Conservation (phyloP, 2,329 filamentous ascomycete genomes). For the Harringtonia aguacate region DNA sequence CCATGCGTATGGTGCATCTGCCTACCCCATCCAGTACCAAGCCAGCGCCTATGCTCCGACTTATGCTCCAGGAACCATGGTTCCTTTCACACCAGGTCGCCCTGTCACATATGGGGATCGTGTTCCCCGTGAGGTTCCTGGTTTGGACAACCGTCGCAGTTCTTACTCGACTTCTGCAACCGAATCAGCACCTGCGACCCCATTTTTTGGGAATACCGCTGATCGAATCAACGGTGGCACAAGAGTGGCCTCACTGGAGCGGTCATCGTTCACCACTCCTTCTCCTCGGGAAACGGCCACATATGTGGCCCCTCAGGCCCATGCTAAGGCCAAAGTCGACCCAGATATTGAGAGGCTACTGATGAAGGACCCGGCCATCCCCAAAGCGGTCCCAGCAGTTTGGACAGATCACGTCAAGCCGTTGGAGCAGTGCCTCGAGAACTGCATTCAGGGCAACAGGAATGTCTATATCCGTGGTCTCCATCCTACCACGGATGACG, state of each 20-base stretch:
- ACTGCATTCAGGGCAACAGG: slow-evolving; percentile 80
- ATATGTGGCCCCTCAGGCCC: slow-evolving; percentile 16
- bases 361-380: slow-evolving; percentile 70
- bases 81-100: slow-evolving; percentile 45
- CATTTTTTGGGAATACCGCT: slow-evolving; percentile 48
- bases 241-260: slow-evolving; percentile 46
- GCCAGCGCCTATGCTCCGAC: slow-evolving; percentile 7
- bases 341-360: slow-evolving; percentile 53
- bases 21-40: slow-evolving; percentile 14
- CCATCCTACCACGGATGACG: slow-evolving; percentile 88
- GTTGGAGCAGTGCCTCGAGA: slow-evolving; percentile 88
- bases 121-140: slow-evolving; percentile 43
- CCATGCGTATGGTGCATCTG: slow-evolving; percentile 16
- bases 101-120: slow-evolving; percentile 32
- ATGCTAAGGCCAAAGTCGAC: slow-evolving; percentile 33
- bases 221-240: slow-evolving; percentile 47
- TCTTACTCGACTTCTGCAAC: slow-evolving; percentile 52
- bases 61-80: slow-evolving; percentile 17
- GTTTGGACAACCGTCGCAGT: slow-evolving; percentile 53
- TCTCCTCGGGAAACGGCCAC: slow-evolving; percentile 47
- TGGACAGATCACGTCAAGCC: slow-evolving; percentile 82
- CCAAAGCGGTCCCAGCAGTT: slow-evolving; percentile 79
- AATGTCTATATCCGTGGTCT: slow-evolving; percentile 98
- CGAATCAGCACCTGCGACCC: slow-evolving; percentile 55
- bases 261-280: slow-evolving; percentile 55